phyloP scores from a whole-genome alignment of 345 rosid genomes.

The Psidium friedrichsthalianum region DNA sequence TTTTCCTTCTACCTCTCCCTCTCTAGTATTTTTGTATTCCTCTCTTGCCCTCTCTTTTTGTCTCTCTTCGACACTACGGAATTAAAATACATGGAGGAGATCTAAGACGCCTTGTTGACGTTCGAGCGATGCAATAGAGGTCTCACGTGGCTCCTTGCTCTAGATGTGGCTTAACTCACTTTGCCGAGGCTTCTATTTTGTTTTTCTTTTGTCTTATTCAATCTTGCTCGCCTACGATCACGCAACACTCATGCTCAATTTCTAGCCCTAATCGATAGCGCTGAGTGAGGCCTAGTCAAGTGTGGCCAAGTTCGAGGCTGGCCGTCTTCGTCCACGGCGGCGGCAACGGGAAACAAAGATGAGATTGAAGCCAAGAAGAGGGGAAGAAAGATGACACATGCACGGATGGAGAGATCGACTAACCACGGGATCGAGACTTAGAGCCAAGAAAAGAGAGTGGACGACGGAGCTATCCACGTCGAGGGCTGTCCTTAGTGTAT shows the following conservation, averaged over 20 bases:
- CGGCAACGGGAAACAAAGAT: accelerated
- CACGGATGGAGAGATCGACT: not conserved
- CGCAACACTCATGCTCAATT: not conserved
- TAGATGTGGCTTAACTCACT: not conserved
- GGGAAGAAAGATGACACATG: not conserved
- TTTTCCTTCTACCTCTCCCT: not conserved
- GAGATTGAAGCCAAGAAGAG: not conserved
- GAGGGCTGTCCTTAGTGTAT: not conserved
- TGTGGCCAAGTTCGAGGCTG: not conserved
- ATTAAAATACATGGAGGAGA: accelerated
- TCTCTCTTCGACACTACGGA: accelerated
- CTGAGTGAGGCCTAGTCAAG: not conserved
- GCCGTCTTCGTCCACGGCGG: accelerated
- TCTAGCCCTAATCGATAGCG: accelerated
- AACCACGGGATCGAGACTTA: not conserved
- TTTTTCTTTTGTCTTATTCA: not conserved
- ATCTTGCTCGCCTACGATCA: accelerated
- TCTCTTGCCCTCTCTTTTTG: not conserved
- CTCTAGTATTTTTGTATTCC: not conserved
- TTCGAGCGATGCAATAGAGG: accelerated
- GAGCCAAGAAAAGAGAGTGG: not conserved
- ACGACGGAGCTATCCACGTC: accelerated
- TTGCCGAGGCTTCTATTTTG: accelerated
- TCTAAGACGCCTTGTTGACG: accelerated
- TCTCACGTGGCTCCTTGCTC: not conserved